Base-by-base conservation (phyloP, 2,329 filamentous ascomycete genomes). In the Blumeria graminis region DNA sequence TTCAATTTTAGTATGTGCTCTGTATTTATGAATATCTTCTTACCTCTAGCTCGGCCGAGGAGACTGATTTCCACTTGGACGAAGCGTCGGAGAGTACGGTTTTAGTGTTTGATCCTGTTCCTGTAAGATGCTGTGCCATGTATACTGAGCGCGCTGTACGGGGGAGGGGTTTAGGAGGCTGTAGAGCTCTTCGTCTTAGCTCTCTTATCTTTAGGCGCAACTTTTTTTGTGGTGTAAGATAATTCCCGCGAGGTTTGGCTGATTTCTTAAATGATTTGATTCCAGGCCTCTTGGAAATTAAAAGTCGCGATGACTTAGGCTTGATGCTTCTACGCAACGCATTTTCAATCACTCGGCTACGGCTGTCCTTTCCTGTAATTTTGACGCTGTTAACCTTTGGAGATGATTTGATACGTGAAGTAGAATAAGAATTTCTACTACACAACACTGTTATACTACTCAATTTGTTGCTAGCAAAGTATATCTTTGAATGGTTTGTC, bases 11-110 rank as follows among this genome's bases (percentile, higher is more conserved):
- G 28, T 48, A 41, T n/a, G 3, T 5, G 9, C 22, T 6, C 22
- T 4, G 22, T 2, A 2, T 28, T 2, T 11, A 32, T 14, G 13
- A 43, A 10, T 1, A 16, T 18, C 33, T 55, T 18, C 62, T 58
- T 65, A 71, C 70, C 63, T 71, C 68, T 48, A 63, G 56, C 58
- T 71, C 67, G 32, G 60, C 60, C 9, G 62, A 46, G 22, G 61
- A 61, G 6, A 71, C 10, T n/a, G 28, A 18, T 14, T 34, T 45
- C 34, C 38, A 56, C 14, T 34, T 16, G n/a, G 16, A 3, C 11
- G 28, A 32, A n/a, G 41, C 28, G 14, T 53, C 48, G 16, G 36
- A 8, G 13, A 56, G 28, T 8, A 14, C 14, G 9, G 6, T 22
- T 28, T 32, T 32, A 22, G 41, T 32, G 14, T 55, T 35, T 6